phyloP scores from a whole-genome alignment of 495 filamentous ascomycete genomes.

The Cercophora scortea region DNA sequence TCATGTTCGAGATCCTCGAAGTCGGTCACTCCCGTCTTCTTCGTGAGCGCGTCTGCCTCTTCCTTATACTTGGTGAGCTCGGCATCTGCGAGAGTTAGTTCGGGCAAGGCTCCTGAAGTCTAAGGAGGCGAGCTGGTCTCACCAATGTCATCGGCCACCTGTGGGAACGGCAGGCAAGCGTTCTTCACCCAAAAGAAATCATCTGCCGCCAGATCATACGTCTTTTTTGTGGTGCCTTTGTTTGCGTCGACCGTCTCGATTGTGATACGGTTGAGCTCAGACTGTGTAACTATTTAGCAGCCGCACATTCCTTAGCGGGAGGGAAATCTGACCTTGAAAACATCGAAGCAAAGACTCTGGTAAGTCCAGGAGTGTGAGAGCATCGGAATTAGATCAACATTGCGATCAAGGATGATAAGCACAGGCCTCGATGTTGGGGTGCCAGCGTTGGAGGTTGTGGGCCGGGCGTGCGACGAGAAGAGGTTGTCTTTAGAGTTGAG shows the following conservation, averaged over 20 bases:
- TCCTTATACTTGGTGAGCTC: constrained; percentile 93
- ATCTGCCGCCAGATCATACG: constrained; percentile 81
- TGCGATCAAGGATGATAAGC: constrained; percentile 85
- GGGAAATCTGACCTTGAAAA: constrained; percentile 41
- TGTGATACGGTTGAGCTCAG: constrained; percentile 81
- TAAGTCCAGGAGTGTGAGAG: constrained; percentile 98
- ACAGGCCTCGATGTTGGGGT: constrained; percentile 71
- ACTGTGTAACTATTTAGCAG: constrained; percentile 1
- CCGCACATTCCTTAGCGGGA: no score
- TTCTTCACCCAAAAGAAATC: constrained; percentile 99
- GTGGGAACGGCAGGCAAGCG: constrained; percentile 85
- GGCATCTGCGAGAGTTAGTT: constrained; percentile 11
- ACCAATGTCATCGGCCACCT: constrained; percentile 88
- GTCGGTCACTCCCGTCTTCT: constrained; percentile 85
- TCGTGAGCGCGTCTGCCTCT: constrained; percentile 89
- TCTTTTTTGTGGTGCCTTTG: constrained; percentile 67
- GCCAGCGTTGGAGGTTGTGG: constrained; percentile 29
- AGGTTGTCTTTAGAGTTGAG: constrained; percentile 96
- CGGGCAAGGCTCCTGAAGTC: background rate
- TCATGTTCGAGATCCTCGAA: constrained; percentile 92
- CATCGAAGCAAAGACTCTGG: constrained; percentile 90
- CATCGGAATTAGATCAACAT: constrained; percentile 96
- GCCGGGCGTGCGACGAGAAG: constrained; percentile 50
- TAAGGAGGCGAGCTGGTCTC: background rate
- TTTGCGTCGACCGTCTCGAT: constrained; percentile 71